These are phyloP conservation scores for Saprolegnia parasitica DNA, from an alignment of 352 stramenopile genomes.

Conservation along the genomic window DNA sequence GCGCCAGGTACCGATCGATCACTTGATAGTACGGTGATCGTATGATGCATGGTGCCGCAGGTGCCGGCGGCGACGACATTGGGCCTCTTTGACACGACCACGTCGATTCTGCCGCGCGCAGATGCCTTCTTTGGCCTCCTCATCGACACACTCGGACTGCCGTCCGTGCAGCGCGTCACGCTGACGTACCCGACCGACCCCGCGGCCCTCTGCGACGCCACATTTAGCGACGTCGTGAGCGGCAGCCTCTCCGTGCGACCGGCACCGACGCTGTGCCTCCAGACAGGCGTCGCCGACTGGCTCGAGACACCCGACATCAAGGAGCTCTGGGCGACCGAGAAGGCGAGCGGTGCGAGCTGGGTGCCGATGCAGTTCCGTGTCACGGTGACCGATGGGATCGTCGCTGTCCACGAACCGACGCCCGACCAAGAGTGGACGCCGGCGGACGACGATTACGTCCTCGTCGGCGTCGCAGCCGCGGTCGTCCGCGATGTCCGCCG, in stretches of 20 bases:
- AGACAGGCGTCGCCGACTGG: neutral
- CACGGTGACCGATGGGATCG: neutral
- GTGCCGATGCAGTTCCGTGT: constrained; percentile 6
- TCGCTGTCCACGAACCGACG: neutral
- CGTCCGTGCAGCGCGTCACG: neutral
- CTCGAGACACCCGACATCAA: constrained; percentile 14
- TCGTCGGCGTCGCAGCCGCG: constrained; percentile 17
- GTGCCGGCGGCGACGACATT: constrained; percentile 8
- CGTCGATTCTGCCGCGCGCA: constrained; percentile 20
- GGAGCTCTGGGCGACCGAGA: constrained; percentile 15
- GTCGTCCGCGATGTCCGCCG: constrained; percentile 15
- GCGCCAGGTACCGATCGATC: constrained; percentile 6
- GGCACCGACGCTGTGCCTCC: neutral
- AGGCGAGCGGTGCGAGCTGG: constrained; percentile 1
- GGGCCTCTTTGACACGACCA: constrained; percentile 24
- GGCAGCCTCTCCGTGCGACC: neutral
- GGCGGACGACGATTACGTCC: neutral
- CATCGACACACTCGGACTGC: neutral
- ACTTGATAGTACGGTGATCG: no score
- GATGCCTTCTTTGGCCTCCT: constrained; percentile 21
- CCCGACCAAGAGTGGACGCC: neutral
- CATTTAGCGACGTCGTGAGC: neutral
- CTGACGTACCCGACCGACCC: neutral
- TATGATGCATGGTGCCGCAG: no score
- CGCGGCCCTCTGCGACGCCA: neutral